phyloP scores from a whole-genome alignment of 2,329 filamentous ascomycete genomes.

The Peltaster fructicola region DNA sequence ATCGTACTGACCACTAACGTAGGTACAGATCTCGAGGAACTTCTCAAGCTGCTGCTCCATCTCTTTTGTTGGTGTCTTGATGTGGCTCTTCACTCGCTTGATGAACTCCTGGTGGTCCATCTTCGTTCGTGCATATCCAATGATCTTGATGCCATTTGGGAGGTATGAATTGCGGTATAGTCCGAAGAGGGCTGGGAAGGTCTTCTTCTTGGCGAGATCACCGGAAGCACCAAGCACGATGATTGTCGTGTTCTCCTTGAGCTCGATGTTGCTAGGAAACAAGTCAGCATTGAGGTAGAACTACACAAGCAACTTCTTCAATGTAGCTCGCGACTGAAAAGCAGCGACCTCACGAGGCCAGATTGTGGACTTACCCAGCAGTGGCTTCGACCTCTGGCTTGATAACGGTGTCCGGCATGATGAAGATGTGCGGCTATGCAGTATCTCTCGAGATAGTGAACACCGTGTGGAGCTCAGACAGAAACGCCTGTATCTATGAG shows the following conservation, averaged over 20 bases:
- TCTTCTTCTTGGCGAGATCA: constrained; percentile 99
- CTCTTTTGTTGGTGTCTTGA: constrained; percentile 97
- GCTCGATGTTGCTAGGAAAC: constrained; percentile 57
- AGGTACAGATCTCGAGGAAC: constrained; percentile 76
- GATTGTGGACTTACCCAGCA: constrained; percentile 28
- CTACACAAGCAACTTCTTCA: constrained; percentile 1
- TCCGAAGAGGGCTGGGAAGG: constrained; percentile 92
- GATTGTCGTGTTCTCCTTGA: constrained; percentile 96
- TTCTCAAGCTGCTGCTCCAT: constrained; percentile 87
- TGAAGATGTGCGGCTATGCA: constrained; percentile 5
- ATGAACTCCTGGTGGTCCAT: constrained; percentile 97
- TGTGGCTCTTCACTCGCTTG: constrained; percentile 87
- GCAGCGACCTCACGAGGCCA: constrained; percentile 1
- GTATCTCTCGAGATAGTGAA: too few species aligned
- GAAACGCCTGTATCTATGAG: too few species aligned
- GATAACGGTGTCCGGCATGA: constrained; percentile 32
- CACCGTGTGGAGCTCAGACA: too few species aligned
- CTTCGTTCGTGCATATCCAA: constrained; percentile 98
- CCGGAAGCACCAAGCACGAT: constrained; percentile 93
- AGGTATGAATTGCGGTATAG: constrained; percentile 98
- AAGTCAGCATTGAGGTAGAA: constrained; percentile 3
- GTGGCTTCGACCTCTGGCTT: constrained; percentile 27
- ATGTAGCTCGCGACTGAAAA: constrained; percentile 1
- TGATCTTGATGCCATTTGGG: constrained; percentile 83
- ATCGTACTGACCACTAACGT: constrained; percentile 95